These are phyloP conservation scores for Phialophora macrospora DNA, from an alignment of 2,329 filamentous ascomycete species.

Conservation along the genomic window DNA sequence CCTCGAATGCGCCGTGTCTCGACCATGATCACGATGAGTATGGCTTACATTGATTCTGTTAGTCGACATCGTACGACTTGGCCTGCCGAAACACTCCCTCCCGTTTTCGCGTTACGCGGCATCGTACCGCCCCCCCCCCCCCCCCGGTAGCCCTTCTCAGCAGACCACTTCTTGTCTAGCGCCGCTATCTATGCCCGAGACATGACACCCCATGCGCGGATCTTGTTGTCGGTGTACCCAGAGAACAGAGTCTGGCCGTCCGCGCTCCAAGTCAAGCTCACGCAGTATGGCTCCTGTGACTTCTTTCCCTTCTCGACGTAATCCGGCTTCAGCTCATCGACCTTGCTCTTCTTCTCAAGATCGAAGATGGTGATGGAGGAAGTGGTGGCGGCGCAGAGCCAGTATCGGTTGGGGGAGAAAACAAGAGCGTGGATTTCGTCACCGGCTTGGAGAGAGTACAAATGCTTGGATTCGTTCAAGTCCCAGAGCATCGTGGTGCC, in stretches of 20 bases:
- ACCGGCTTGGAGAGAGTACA: conserved; percentile 98
- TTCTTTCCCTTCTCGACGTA: conserved; percentile 97
- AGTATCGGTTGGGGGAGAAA: conserved; percentile 99
- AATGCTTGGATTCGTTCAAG: conserved; percentile 99
- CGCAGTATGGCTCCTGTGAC: conserved; percentile 97
- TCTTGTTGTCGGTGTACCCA: conserved; percentile 99
- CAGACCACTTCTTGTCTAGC: neutral
- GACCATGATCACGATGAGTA: conserved; percentile 27
- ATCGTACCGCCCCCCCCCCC: neutral
- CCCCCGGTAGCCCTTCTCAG: neutral
- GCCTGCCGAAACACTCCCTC: neutral
- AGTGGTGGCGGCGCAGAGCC: conserved; percentile 97
- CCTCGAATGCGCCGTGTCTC: conserved; percentile 31
- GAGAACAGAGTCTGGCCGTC: conserved; percentile 99
- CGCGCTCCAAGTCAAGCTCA: conserved; percentile 95
- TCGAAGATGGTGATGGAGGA: conserved; percentile 99
- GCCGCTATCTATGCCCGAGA: conserved; percentile 71
- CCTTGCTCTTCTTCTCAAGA: conserved; percentile 98
- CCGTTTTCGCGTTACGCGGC: neutral
- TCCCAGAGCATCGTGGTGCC: conserved; percentile 99
- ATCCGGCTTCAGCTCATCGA: conserved; percentile 90
- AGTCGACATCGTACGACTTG: conserved; percentile 3
- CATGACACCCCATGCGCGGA: conserved; percentile 97
- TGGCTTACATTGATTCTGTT: conserved; percentile 27
- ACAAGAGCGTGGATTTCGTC: conserved; percentile 99